Conservation (phyloP, 164 flowering plant genomes). For the Echeveria elegans region DNA sequence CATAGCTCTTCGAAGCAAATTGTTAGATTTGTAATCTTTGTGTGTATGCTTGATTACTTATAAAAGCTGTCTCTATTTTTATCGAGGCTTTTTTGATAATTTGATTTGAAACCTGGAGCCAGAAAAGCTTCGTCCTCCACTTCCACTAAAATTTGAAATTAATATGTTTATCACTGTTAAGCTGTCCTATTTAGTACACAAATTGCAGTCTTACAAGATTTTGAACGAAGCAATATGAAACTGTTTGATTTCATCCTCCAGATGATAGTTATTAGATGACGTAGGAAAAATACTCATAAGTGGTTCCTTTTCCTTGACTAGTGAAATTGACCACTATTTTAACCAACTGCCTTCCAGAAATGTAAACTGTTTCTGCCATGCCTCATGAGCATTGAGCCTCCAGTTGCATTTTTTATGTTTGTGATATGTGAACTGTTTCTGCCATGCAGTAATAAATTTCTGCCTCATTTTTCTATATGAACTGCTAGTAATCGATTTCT, state of each 20-base stretch:
- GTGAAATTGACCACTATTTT: background rate
- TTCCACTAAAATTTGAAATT: background rate
- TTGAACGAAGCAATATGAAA: background rate
- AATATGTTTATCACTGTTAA: background rate
- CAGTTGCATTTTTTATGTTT: background rate
- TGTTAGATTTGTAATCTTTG: background rate
- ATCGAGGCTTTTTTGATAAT: background rate
- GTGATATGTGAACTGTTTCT: background rate
- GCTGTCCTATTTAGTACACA: background rate
- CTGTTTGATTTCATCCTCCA: background rate
- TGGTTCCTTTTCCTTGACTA: background rate
- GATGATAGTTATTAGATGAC: background rate
- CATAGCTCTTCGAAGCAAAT: background rate
- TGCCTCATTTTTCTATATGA: too few species aligned
- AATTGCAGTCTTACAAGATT: background rate
- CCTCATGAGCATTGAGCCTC: background rate
- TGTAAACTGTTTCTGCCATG: background rate
- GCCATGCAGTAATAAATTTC: background rate
- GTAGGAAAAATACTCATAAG: background rate
- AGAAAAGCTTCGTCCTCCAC: background rate
- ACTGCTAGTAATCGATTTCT: too few species aligned
- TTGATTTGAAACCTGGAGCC: background rate
- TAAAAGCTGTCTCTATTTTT: background rate
- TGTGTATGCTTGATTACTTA: background rate
- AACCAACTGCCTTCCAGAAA: background rate